Evolutionary conservation across 352 stramenopile genomes (phyloP).

Genomic region (Plasmopara viticola): DNA sequence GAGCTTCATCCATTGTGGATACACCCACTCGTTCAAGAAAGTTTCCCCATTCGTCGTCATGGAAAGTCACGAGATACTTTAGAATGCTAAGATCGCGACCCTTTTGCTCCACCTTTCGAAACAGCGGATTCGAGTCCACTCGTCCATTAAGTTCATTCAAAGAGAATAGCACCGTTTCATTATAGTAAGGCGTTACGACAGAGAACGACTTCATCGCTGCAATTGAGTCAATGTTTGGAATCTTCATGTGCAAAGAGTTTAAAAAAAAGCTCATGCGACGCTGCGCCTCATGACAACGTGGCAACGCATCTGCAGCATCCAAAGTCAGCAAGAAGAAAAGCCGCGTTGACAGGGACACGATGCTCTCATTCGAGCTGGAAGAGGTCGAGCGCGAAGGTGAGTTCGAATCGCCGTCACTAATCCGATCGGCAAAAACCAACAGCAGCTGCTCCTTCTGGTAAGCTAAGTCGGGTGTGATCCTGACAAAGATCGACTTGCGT

Average conservation of each 20-base stretch:
- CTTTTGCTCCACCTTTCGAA: conserved; percentile 82
- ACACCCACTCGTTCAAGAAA: conserved; percentile 80
- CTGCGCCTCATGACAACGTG: conserved; percentile 78
- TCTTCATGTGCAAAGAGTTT: conserved; percentile 86
- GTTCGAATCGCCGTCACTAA: conserved; percentile 45
- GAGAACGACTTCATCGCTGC: conserved; percentile 86
- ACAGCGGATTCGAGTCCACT: conserved; percentile 78
- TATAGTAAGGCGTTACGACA: conserved; percentile 87
- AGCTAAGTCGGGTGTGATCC: conserved; percentile 64
- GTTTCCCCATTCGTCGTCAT: conserved; percentile 85
- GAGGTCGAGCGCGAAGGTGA: conserved; percentile 38
- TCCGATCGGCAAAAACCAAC: conserved; percentile 67
- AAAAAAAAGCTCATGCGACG: conserved; percentile 88
- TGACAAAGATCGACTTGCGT: conserved; percentile 68
- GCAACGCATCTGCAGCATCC: conserved; percentile 73
- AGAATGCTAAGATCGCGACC: conserved; percentile 81
- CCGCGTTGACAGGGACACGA: conserved; percentile 70
- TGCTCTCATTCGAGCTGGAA: conserved; percentile 71
- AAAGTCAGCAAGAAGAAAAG: conserved; percentile 82
- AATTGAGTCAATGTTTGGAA: conserved; percentile 77
- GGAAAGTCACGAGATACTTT: conserved; percentile 85
- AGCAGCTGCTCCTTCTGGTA: conserved; percentile 79
- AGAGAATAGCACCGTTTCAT: conserved; percentile 81
- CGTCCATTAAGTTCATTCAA: conserved; percentile 79
- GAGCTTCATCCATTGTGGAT: conserved; percentile 66